phyloP scores from a whole-genome alignment of 441 rosid genomes.

The Flueggea neowawraea region DNA sequence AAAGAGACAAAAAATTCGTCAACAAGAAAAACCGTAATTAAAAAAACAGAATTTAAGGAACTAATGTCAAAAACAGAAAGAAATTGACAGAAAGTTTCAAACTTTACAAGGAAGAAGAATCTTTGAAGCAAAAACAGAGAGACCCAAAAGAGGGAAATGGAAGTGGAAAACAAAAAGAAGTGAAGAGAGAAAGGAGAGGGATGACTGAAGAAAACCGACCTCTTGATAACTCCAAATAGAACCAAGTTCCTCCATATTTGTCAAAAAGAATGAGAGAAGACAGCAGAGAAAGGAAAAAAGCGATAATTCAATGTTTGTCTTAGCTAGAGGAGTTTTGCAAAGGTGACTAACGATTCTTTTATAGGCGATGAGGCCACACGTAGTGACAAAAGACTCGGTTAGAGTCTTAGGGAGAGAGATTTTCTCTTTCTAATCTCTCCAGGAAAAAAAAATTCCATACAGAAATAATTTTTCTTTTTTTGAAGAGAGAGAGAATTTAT shows the following conservation, averaged over 20 bases:
- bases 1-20: too few species aligned
- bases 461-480: too few species aligned
- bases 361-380: constrained; percentile 28
- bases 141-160: constrained; percentile 1
- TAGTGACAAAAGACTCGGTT: constrained; percentile 24
- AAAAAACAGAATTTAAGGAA: too few species aligned
- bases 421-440: too few species aligned
- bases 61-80: too few species aligned
- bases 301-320: neutral
- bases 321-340: constrained; percentile 19
- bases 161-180: neutral
- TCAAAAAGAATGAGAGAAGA: constrained; percentile 2
- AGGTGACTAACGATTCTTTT: constrained; percentile 24
- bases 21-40: too few species aligned
- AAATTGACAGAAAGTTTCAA: neutral
- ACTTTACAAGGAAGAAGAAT: neutral
- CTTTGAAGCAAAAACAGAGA: neutral
- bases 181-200: neutral
- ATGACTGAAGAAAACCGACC: constrained; percentile 36
- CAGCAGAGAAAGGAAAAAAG: neutral
- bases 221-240: constrained; percentile 66
- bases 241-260: constrained; percentile 67
- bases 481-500: constrained; percentile 5
- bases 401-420: too few species aligned
- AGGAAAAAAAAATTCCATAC: too few species aligned